Evolutionary conservation across 2,329 filamentous ascomycete genomes (phyloP).

Genomic region (Sporothrix variecibatus): DNA sequence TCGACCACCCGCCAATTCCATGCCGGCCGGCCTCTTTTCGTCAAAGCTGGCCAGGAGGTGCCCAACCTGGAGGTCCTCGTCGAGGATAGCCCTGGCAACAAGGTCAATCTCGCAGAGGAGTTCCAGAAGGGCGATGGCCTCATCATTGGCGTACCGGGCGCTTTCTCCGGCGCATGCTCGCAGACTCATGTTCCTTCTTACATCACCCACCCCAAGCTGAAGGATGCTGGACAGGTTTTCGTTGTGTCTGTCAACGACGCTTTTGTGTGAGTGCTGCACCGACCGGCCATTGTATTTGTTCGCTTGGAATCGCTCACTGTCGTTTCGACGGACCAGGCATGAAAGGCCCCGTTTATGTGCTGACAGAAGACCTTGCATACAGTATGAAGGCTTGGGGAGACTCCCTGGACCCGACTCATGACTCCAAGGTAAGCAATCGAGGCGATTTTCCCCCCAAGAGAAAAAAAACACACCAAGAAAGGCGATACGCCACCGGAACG

Average conservation of each 20-base stretch:
- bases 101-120: slow-evolving; percentile 82
- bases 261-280: slow-evolving; percentile 70
- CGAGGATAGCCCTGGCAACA: slow-evolving; percentile 87
- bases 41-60: slow-evolving; percentile 77
- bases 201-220: slow-evolving; percentile 75
- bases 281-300: background rate
- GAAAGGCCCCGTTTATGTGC: background rate
- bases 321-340: background rate
- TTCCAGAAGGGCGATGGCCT: slow-evolving; percentile 71
- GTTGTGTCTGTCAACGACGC: slow-evolving; percentile 92
- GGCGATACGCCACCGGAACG: background rate
- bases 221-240: slow-evolving; percentile 80
- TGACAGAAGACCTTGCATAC: background rate
- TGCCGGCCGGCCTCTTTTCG: slow-evolving; percentile 60
- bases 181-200: slow-evolving; percentile 79
- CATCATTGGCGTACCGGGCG: slow-evolving; percentile 82
- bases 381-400: slow-evolving; percentile 91
- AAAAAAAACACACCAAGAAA: no score
- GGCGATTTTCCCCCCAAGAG: no score
- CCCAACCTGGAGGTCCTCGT: slow-evolving; percentile 76
- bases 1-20: slow-evolving; percentile 56
- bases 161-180: slow-evolving; percentile 65
- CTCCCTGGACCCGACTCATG: slow-evolving; percentile 71
- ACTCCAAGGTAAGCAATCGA: slow-evolving; percentile 67
- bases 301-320: background rate